Evolutionary conservation across 768 basidiomycete genomes (phyloP).

Genomic region (Leccinum boreale): DNA sequence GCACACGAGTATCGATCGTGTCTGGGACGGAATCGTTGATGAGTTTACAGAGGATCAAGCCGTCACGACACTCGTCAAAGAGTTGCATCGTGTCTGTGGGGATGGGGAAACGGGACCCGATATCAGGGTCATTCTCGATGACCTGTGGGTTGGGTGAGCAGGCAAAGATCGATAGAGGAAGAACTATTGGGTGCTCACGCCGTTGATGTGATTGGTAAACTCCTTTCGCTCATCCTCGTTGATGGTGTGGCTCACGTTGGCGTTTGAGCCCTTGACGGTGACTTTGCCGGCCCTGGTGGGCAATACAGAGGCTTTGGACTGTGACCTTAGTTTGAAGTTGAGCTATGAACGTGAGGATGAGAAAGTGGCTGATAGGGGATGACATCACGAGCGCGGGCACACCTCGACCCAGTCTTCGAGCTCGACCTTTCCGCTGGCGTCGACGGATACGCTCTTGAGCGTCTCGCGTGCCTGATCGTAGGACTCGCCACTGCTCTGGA

Average conservation of each 20-base stretch:
- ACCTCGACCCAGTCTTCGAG: constrained; percentile 99
- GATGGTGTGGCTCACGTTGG: constrained; percentile 94
- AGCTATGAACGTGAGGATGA: constrained; percentile 45
- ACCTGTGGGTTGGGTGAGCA: constrained; percentile 50
- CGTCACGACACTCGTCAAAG: constrained; percentile 95
- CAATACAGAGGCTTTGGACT: constrained; percentile 42
- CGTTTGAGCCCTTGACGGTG: constrained; percentile 90
- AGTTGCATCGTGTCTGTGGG: constrained; percentile 97
- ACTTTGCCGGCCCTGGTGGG: constrained; percentile 83
- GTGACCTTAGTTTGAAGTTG: constrained; percentile 72
- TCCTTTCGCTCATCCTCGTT: constrained; percentile 94
- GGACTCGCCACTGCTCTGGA: constrained; percentile 80
- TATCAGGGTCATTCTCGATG: constrained; percentile 85
- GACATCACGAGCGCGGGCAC: constrained; percentile 26
- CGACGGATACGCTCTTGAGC: constrained; percentile 89
- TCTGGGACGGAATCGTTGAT: constrained; percentile 99
- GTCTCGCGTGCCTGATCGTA: constrained; percentile 90
- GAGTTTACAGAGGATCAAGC: constrained; percentile 94
- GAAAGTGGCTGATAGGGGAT: constrained; percentile 11
- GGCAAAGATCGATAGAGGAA: background rate
- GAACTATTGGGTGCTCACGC: constrained; percentile 50
- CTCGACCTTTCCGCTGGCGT: constrained; percentile 94
- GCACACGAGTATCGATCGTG: constrained; percentile 96
- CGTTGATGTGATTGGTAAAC: constrained; percentile 98
- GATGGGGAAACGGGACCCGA: constrained; percentile 81